These are phyloP conservation scores for Mucor velutinosus DNA, from an alignment of 371 early-diverging fungal genomes.

Conservation along the genomic window DNA sequence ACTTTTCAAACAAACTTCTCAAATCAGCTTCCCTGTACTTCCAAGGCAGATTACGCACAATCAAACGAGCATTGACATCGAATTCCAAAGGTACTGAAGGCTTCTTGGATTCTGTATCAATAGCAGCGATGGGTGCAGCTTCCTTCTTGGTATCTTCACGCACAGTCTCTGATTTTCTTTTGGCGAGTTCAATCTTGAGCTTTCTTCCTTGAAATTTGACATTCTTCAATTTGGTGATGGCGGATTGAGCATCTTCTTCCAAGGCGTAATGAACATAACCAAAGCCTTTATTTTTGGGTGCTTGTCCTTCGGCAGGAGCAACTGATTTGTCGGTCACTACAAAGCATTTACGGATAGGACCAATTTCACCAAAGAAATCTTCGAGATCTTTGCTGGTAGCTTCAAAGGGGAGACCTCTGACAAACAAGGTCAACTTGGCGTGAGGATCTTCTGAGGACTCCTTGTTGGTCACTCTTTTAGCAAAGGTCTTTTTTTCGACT, in stretches of 20 bases:
- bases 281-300: constrained; percentile 74
- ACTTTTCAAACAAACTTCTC: constrained; percentile 53
- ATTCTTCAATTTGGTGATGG: constrained; percentile 70
- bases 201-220: constrained; percentile 68
- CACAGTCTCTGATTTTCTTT: constrained; percentile 29
- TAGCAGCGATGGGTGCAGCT: constrained; percentile 2
- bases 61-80: constrained; percentile 69
- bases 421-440: constrained; percentile 80
- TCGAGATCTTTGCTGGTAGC: constrained; percentile 83
- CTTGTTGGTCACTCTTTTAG: constrained; percentile 11
- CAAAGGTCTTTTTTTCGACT: not conserved
- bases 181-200: constrained; percentile 80
- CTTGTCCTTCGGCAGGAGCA: constrained; percentile 26
- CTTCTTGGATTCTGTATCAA: constrained; percentile 8
- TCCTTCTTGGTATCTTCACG: constrained; percentile 23
- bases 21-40: constrained; percentile 69
- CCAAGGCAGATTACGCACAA: constrained; percentile 92
- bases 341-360: constrained; percentile 90
- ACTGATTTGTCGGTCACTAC: constrained; percentile 65
- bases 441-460: constrained; percentile 14
- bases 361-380: constrained; percentile 85
- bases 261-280: constrained; percentile 92
- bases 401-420: constrained; percentile 80
- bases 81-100: constrained; percentile 19
- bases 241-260: constrained; percentile 86